Evolutionary conservation across 352 stramenopile species (phyloP).

Genomic region (Thalassiosira gravida): DNA sequence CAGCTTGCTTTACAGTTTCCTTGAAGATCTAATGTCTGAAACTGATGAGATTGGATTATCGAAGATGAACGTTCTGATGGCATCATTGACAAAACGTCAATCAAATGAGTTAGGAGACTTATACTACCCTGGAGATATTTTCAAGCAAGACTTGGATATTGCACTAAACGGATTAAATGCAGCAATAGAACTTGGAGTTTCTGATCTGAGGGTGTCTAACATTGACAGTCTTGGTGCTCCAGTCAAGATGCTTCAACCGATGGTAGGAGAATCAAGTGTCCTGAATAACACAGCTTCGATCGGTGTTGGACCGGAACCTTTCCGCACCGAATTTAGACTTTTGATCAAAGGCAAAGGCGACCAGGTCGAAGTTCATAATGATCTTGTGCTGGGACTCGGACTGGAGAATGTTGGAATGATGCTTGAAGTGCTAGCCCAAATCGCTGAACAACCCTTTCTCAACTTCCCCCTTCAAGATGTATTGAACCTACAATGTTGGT

Average conservation of each 20-base stretch:
- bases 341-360: conserved; percentile 46
- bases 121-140: conserved; percentile 43
- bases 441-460: conserved; percentile 58
- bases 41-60: conserved; percentile 43
- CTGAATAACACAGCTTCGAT: conserved; percentile 64
- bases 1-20: conserved; percentile 47
- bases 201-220: conserved; percentile 66
- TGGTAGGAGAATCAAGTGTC: conserved; percentile 51
- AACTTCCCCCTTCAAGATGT: conserved; percentile 70
- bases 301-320: conserved; percentile 51
- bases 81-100: conserved; percentile 44
- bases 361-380: conserved; percentile 66
- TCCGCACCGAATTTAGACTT: conserved; percentile 49
- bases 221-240: conserved; percentile 59
- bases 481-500: conserved; percentile 77
- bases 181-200: conserved; percentile 51
- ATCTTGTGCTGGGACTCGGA: conserved; percentile 63
- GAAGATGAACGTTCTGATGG: conserved; percentile 58
- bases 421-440: conserved; percentile 58
- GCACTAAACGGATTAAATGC: conserved; percentile 64
- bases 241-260: conserved; percentile 56
- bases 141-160: conserved; percentile 46
- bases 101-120: conserved; percentile 56
- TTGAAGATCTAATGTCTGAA: conserved; percentile 37
- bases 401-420: conserved; percentile 52